Conservation (phyloP, 345 rosid species). For the Murraya koenigii region DNA sequence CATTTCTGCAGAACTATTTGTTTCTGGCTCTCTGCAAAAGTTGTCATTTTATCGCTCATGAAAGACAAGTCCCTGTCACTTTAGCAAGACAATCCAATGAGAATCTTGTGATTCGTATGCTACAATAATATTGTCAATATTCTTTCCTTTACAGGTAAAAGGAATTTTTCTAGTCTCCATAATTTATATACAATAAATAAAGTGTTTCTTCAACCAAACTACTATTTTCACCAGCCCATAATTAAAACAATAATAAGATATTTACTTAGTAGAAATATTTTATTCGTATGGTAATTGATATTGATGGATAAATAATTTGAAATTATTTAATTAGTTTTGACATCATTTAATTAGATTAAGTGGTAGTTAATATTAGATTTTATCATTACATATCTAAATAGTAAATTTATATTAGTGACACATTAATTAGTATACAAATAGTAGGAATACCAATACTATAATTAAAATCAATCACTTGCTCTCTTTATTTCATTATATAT, state of each 20-base stretch:
- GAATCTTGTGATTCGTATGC: constrained; percentile 28
- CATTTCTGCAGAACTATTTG: constrained; percentile 18
- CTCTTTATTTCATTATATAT: too few relatives aligned
- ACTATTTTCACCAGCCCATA: not conserved
- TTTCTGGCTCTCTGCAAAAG: constrained; percentile 10
- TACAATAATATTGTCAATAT: not conserved
- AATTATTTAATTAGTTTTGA: too few relatives aligned
- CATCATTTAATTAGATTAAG: too few relatives aligned
- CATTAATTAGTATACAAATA: too few relatives aligned
- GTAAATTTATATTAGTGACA: too few relatives aligned
- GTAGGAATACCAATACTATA: too few relatives aligned
- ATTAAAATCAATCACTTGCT: too few relatives aligned
- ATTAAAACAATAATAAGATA: too few relatives aligned
- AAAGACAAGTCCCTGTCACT: constrained; percentile 29
- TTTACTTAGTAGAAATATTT: not conserved
- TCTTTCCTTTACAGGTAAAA: constrained; percentile 15
- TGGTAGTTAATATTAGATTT: too few relatives aligned
- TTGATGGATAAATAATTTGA: too few relatives aligned
- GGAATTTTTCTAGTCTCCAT: constrained; percentile 14
- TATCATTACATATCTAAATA: too few relatives aligned
- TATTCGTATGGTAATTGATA: too few relatives aligned
- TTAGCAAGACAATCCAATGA: constrained; percentile 22
- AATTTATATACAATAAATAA: not conserved
- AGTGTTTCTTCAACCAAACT: not conserved
- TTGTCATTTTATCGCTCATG: constrained; percentile 15